phyloP scores from a whole-genome alignment of 371 early-diverging fungal species.

The Mucor circinelloides region DNA sequence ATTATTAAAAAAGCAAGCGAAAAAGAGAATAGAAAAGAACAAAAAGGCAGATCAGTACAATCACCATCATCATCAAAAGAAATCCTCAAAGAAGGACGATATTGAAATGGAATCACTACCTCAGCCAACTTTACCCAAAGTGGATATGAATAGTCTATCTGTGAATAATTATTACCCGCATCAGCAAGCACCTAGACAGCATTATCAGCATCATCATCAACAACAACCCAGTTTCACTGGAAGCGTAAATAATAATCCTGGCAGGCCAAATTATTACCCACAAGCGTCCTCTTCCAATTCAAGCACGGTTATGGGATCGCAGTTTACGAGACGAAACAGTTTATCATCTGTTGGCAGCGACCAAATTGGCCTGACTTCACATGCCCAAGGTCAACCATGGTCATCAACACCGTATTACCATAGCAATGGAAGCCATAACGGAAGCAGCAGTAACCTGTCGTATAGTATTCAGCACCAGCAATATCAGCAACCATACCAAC shows the following conservation, averaged over 20 bases:
- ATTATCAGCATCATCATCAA: not conserved
- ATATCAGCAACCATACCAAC: constrained; percentile 2
- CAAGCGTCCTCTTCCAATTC: not conserved
- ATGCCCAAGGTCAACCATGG: constrained; percentile 27
- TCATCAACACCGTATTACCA: constrained; percentile 12
- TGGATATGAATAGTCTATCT: constrained; percentile 7
- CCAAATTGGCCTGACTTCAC: constrained; percentile 21
- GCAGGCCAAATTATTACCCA: constrained; percentile 13
- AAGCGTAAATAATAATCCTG: not conserved
- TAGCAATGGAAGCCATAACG: not conserved
- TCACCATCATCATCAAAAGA: not conserved
- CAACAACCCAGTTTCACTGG: constrained; percentile 1
- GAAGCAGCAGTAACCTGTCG: constrained; percentile 4
- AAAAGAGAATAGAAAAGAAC: constrained; percentile 23
- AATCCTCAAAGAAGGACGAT: constrained; percentile 14
- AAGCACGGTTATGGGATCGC: not conserved
- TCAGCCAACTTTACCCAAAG: constrained; percentile 27
- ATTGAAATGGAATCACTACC: constrained; percentile 27
- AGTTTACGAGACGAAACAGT: constrained; percentile 28
- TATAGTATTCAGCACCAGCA: constrained; percentile 9
- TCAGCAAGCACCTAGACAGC: not conserved
- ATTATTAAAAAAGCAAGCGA: constrained; percentile 34
- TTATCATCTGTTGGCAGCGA: constrained; percentile 28
- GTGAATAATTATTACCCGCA: not conserved
- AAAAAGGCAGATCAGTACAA: not conserved